These are phyloP conservation scores for Collybia mongolica DNA, from an alignment of 768 basidiomycete species.

Conservation along the genomic window DNA sequence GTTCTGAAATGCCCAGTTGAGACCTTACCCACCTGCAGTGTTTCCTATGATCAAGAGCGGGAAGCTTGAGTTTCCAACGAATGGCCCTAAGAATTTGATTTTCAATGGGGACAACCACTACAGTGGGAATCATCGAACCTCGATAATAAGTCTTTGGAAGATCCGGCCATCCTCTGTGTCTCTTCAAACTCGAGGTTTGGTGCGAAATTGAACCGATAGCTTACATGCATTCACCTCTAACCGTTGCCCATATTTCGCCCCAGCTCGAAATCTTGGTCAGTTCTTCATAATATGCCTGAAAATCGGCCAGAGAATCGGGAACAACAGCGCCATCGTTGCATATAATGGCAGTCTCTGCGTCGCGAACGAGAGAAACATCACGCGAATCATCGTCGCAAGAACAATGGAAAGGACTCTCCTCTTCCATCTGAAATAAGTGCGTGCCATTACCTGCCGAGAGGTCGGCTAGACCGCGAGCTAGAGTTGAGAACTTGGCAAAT, in stretches of 20 bases:
- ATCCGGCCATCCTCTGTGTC: constrained; percentile 22
- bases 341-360: constrained; percentile 21
- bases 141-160: constrained; percentile 19
- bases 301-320: constrained; percentile 22
- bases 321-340: constrained; percentile 36
- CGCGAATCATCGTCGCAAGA: constrained; percentile 18
- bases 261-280: constrained; percentile 23
- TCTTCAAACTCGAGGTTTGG: too few relatives aligned
- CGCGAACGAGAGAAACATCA: constrained; percentile 4
- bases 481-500: constrained; percentile 26
- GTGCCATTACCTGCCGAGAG: constrained; percentile 30
- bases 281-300: constrained; percentile 25
- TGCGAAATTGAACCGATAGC: constrained; percentile 7
- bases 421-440: constrained; percentile 19
- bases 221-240: constrained; percentile 29
- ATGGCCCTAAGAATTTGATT: constrained; percentile 19
- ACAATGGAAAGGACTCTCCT: constrained; percentile 25
- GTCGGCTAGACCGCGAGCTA: constrained; percentile 35
- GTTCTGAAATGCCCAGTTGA: not conserved
- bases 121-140: constrained; percentile 8
- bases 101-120: not conserved
- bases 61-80: constrained; percentile 28
- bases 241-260: constrained; percentile 28
- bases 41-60: constrained; percentile 26
- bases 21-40: constrained; percentile 16